Conservation (phyloP, 257 asterid genomes). For the Gardenia jasminoides region DNA sequence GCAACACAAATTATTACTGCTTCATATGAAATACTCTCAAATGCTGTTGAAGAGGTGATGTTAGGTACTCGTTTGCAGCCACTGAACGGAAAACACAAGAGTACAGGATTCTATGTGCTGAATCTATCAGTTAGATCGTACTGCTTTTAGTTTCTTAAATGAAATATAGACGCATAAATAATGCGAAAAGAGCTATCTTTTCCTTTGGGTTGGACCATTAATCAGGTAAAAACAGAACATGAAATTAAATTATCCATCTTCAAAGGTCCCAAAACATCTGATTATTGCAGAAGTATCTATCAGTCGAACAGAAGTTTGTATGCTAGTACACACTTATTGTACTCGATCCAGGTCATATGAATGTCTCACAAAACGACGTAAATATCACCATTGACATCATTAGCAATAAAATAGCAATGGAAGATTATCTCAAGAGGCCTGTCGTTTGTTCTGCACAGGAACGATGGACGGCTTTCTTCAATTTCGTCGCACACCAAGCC, state of each 20-base stretch:
- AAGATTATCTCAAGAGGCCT: background rate
- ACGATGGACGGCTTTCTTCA: background rate
- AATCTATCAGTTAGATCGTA: background rate
- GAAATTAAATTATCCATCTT: background rate
- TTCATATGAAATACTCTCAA: background rate
- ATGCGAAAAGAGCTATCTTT: background rate
- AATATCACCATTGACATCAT: constrained; percentile 1
- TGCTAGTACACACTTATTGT: background rate
- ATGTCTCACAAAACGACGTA: background rate
- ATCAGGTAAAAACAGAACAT: constrained; percentile 11
- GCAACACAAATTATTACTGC: background rate
- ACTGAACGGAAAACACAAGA: background rate
- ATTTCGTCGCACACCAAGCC: background rate
- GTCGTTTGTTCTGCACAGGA: background rate
- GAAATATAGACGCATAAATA: background rate
- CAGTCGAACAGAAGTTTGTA: constrained; percentile 5
- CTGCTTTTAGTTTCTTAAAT: background rate
- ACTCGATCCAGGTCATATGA: background rate
- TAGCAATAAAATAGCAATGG: constrained; percentile 8
- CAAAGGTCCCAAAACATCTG: constrained; percentile 11
- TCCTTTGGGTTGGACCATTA: constrained; percentile 5
- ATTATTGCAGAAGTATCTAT: constrained; percentile 9
- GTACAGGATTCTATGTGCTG: background rate
- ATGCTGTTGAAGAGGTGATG: background rate
- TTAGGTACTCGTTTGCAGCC: background rate